phyloP scores from a whole-genome alignment of 257 asterid genomes.

The Mentha longifolia region DNA sequence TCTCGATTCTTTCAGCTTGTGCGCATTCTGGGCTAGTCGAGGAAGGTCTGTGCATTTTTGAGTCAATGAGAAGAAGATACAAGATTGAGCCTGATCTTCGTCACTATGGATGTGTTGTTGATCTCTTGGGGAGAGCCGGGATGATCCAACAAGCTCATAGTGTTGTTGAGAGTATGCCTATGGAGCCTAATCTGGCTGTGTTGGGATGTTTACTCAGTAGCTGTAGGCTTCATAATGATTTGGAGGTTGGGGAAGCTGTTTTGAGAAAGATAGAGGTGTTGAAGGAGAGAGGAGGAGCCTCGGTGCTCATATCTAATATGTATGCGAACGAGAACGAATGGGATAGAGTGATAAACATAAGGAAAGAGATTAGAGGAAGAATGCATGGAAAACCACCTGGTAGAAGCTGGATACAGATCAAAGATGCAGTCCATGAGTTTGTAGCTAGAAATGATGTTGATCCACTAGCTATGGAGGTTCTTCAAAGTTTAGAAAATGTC shows the following conservation, averaged over 20 bases:
- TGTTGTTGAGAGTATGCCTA: conserved; percentile 47
- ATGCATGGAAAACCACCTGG: conserved; percentile 47
- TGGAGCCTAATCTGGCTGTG: conserved; percentile 52
- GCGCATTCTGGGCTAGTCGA: conserved; percentile 55
- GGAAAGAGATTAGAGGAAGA: conserved; percentile 50
- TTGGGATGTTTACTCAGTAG: conserved; percentile 52
- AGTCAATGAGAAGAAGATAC: conserved; percentile 42
- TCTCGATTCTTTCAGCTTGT: conserved; percentile 53
- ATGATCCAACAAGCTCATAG: conserved; percentile 49
- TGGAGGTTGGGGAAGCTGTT: conserved; percentile 47
- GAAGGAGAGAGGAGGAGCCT: conserved; percentile 50
- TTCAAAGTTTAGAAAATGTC: conserved; percentile 37
- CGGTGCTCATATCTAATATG: conserved; percentile 53
- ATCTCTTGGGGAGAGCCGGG: conserved; percentile 58
- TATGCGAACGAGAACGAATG: conserved; percentile 52
- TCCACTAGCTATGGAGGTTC: conserved; percentile 36
- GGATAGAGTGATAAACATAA: conserved; percentile 43
- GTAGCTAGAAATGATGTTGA: conserved; percentile 40
- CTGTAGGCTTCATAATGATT: conserved; percentile 49
- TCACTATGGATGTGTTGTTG: conserved; percentile 62
- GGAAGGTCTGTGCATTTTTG: conserved; percentile 51
- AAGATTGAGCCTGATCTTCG: conserved; percentile 47
- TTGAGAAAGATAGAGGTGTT: conserved; percentile 45
- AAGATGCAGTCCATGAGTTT: conserved; percentile 47
- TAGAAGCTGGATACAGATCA: conserved; percentile 54